Evolutionary conservation across 345 rosid species (phyloP).

Genomic region (Eucalyptus caleyi): DNA sequence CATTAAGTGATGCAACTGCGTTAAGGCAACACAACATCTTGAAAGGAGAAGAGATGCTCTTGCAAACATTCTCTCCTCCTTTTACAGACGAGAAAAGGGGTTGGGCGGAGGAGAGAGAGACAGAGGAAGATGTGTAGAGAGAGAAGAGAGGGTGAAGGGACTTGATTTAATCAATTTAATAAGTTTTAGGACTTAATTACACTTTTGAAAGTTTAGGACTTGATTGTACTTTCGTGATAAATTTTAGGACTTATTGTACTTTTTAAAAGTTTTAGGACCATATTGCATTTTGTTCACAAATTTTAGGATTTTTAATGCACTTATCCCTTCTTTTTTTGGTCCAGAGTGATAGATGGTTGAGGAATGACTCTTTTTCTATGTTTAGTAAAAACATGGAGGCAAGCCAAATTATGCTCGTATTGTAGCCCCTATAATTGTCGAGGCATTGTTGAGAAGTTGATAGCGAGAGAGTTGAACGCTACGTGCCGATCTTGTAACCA

Average conservation of each 20-base stretch:
- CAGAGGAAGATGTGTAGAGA: too few species aligned
- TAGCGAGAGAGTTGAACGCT: fast-evolving
- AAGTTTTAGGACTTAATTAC: fast-evolving
- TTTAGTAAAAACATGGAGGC: background rate
- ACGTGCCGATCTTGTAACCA: background rate
- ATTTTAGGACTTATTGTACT: fast-evolving
- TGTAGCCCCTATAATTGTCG: background rate
- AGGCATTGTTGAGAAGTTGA: background rate
- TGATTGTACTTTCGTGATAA: fast-evolving
- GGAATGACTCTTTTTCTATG: background rate
- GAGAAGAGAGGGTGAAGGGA: too few species aligned
- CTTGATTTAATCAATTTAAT: fast-evolving
- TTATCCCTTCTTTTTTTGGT: too few species aligned
- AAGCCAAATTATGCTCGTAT: background rate
- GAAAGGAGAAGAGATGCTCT: too few species aligned
- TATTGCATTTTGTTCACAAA: fast-evolving
- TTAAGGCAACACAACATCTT: too few species aligned
- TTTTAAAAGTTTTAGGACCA: fast-evolving
- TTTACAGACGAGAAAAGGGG: too few species aligned
- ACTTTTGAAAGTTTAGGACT: fast-evolving
- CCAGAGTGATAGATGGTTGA: fast-evolving
- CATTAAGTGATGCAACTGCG: too few species aligned
- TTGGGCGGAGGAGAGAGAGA: too few species aligned
- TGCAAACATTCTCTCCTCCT: too few species aligned
- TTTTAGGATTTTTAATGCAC: fast-evolving